phyloP scores from a whole-genome alignment of 2,329 filamentous ascomycete genomes.

The Beauveria rudraprayagi region DNA sequence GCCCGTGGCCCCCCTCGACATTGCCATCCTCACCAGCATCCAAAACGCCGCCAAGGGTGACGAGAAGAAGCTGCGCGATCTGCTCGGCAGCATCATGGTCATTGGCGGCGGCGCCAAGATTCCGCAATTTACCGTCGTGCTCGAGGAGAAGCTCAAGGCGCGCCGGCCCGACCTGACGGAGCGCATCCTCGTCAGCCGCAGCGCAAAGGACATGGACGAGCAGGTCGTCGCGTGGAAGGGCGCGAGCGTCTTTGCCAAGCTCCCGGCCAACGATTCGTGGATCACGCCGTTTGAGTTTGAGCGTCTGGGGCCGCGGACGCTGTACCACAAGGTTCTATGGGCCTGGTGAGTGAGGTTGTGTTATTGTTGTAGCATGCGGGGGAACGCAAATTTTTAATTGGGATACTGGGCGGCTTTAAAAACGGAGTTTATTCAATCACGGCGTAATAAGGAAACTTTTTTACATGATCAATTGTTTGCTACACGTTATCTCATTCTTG shows the following conservation, averaged over 20 bases:
- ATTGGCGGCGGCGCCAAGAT: conserved; percentile 79
- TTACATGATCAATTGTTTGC: neutral
- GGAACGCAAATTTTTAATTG: neutral
- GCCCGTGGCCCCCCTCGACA: conserved; percentile 75
- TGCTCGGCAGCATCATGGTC: conserved; percentile 84
- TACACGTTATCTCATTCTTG: too few species aligned
- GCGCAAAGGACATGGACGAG: conserved; percentile 87
- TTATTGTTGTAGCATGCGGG: neutral
- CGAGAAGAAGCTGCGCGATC: conserved; percentile 87
- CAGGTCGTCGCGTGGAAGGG: conserved; percentile 99
- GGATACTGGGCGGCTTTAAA: neutral
- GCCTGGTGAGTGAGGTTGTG: conserved; percentile 42
- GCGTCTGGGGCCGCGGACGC: conserved; percentile 67
- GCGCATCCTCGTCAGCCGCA: conserved; percentile 55
- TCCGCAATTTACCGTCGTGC: conserved; percentile 67
- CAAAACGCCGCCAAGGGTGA: conserved; percentile 79
- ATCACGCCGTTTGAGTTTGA: conserved; percentile 84
- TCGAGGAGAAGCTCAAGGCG: conserved; percentile 74
- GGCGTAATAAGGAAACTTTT: neutral
- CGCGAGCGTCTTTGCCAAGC: conserved; percentile 88
- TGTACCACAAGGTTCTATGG: conserved; percentile 75
- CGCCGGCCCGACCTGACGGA: conserved; percentile 54
- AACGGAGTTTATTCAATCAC: neutral
- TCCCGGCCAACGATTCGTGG: conserved; percentile 93
- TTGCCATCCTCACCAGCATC: conserved; percentile 84